Conservation (phyloP, 2,329 filamentous ascomycete species). For the Coniochaeta prunicola region DNA sequence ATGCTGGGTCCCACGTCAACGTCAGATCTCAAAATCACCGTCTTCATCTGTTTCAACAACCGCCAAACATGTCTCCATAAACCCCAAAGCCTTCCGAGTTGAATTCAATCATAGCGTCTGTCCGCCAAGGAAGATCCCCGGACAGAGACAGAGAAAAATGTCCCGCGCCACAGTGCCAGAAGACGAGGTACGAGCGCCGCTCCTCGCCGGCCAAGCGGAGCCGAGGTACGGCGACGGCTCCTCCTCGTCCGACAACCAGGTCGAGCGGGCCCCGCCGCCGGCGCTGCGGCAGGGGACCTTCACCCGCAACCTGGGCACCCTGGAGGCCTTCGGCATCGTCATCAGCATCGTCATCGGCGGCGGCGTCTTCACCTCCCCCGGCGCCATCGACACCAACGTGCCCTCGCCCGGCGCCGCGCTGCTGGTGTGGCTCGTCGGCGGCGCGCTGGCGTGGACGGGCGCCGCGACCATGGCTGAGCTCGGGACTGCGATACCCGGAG, state of each 20-base stretch:
- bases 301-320: constrained; percentile 34
- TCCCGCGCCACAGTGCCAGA: not conserved
- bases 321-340: constrained; percentile 50
- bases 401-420: constrained; percentile 52
- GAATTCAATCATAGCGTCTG: no score
- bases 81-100: not conserved
- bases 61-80: not conserved
- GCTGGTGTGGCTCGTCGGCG: constrained; percentile 53
- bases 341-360: constrained; percentile 58
- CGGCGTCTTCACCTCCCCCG: constrained; percentile 58
- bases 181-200: not conserved
- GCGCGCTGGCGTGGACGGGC: constrained; percentile 57
- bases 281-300: constrained; percentile 18
- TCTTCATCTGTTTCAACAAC: not conserved
- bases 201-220: not conserved
- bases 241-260: not conserved
- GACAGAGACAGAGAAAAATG: not conserved
- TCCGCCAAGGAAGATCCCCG: no score
- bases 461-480: constrained; percentile 56
- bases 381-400: constrained; percentile 55
- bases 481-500: constrained; percentile 54
- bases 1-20: not conserved
- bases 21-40: not conserved
- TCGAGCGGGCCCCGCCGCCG: not conserved
- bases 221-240: not conserved